phyloP scores from a whole-genome alignment of 768 basidiomycete genomes.

The Cystobasidiopsis lactophilus region DNA sequence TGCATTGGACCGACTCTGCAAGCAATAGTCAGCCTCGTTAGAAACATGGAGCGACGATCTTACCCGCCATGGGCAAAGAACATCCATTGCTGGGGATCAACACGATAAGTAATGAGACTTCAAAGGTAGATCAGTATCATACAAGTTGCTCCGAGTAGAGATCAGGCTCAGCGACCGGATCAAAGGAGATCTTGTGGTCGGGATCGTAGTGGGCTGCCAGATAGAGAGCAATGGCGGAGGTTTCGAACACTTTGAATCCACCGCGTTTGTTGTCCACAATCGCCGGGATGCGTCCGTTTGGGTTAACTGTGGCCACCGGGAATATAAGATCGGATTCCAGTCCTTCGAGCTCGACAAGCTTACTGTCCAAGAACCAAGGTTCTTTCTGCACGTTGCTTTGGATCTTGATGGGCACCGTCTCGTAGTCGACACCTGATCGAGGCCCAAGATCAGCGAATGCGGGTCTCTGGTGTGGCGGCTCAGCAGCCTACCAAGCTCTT shows the following conservation, averaged over 20 bases:
- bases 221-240: slow-evolving; percentile 58
- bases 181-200: slow-evolving; percentile 45
- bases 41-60: no score
- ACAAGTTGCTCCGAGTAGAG: slow-evolving; percentile 46
- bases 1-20: slow-evolving; percentile 70
- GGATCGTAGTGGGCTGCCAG: slow-evolving; percentile 44
- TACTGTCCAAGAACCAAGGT: slow-evolving; percentile 45
- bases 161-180: slow-evolving; percentile 30
- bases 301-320: slow-evolving; percentile 17
- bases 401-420: slow-evolving; percentile 33
- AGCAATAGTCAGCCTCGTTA: no score
- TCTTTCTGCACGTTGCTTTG: slow-evolving; percentile 50
- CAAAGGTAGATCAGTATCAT: no score
- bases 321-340: neutral
- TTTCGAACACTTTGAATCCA: slow-evolving; percentile 24
- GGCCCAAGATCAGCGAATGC: no score
- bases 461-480: neutral
- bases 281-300: slow-evolving; percentile 27
- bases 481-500: neutral
- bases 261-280: slow-evolving; percentile 18
- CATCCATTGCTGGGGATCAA: no score
- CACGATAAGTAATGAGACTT: no score
- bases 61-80: slow-evolving; percentile 44
- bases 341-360: no score
- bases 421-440: neutral